Conservation (phyloP, 2,329 filamentous ascomycete genomes). For the Karstenula rhodostoma region DNA sequence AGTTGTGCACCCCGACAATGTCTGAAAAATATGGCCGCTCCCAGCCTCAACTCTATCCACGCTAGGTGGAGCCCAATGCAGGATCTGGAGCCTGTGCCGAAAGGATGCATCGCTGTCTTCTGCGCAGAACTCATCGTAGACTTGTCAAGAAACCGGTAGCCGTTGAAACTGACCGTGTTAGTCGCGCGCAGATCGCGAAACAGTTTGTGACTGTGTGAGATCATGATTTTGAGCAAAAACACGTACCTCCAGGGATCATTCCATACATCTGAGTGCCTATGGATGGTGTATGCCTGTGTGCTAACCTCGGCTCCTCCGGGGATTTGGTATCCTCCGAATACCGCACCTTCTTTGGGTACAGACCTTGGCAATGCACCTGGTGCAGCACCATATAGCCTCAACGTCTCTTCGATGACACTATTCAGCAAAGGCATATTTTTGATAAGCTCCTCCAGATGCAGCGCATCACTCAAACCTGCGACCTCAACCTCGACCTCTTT, state of each 20-base stretch:
- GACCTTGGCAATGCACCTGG: slow-evolving; percentile 46
- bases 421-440: slow-evolving; percentile 41
- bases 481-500: slow-evolving; percentile 33
- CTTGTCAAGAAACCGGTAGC: slow-evolving; percentile 35
- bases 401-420: slow-evolving; percentile 49
- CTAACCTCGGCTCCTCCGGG: slow-evolving; percentile 46
- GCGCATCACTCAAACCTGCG: slow-evolving; percentile 21
- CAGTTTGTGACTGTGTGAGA: too few species aligned
- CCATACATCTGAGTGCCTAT: slow-evolving; percentile 42
- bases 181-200: not conserved
- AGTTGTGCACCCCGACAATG: slow-evolving; percentile 49
- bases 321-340: slow-evolving; percentile 45
- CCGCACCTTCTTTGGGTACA: slow-evolving; percentile 43
- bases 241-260: slow-evolving; percentile 32
- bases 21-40: slow-evolving; percentile 61
- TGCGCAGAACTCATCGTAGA: slow-evolving; percentile 26
- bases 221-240: not conserved
- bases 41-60: slow-evolving; percentile 63
- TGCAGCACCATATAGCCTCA: slow-evolving; percentile 48
- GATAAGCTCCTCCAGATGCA: slow-evolving; percentile 33
- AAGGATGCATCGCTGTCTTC: slow-evolving; percentile 70
- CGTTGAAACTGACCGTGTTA: slow-evolving; percentile 36
- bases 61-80: slow-evolving; percentile 76
- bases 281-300: slow-evolving; percentile 49
- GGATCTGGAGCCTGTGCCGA: slow-evolving; percentile 72